Base-by-base conservation (phyloP, 371 early-diverging fungal genomes). In the Rhizopus delemar region DNA sequence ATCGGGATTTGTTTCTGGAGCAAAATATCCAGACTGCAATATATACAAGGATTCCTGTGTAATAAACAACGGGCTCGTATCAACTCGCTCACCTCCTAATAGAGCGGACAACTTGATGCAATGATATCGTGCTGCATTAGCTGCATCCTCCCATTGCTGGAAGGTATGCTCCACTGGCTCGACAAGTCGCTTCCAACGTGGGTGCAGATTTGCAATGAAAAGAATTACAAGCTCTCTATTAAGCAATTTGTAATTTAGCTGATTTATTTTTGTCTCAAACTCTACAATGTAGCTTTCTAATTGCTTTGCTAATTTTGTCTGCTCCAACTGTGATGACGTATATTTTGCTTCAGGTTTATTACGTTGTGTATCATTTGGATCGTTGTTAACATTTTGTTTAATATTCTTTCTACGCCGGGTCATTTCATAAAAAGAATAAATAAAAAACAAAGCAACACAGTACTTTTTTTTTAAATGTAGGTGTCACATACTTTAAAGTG, bases 111-210 rank as follows among this genome's bases (percentile, higher is more conserved):
- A 33, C 31, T 68, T 63, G 12, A 49, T 51, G 12, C 67, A 62
- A 53, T 73, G 74, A 28, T 61, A 51, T 8, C 53, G 45, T 6
- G 70, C 70, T 16, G 51, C 43, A 7, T 51, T 38, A 4, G 70
- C 70, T 35, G 68, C 70, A 7, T 73, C 70, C 43, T 55, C 15
- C 70, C 70, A 66, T 28, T 15, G 46, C 0, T 36, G 34, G 22
- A 57, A 63, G 0, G 53, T 46, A 5, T 49, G 46, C 29, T 70
- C 74, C 29, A 62, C 12, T 2, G 67, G 74, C 43, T 73, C 74
- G 0, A 73, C 63, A 5, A 68, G 34, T 5, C 70, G 68, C 22
- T 67, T 68, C 66, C 70, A 73, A 9, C 74, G 65, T 3, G 70
- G 63, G 51, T 65, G 70, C 13, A 73, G 52, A 41, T 73, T 59